phyloP scores from a whole-genome alignment of 257 asterid genomes.

The Cordia subcordata region DNA sequence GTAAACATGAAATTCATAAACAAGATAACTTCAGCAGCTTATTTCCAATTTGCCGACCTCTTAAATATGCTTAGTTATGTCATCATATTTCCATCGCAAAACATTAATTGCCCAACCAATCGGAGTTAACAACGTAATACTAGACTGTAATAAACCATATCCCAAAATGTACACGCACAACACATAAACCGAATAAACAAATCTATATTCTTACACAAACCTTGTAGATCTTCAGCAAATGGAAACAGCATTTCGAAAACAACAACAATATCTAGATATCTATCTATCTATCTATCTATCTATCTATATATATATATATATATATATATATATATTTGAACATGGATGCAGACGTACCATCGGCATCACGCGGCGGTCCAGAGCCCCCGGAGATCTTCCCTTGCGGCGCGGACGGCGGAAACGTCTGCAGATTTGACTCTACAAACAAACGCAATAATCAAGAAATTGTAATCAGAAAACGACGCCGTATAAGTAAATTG shows the following conservation, averaged over 20 bases:
- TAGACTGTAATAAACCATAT: too few relatives aligned
- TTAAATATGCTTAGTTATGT: too few relatives aligned
- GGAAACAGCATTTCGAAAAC: not conserved
- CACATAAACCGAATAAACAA: too few relatives aligned
- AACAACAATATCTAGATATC: not conserved
- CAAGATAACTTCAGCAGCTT: too few relatives aligned
- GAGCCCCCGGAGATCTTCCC: conserved; percentile 81
- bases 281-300: too few relatives aligned
- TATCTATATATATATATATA: conserved; percentile 6
- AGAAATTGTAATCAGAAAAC: not conserved
- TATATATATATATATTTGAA: not conserved
- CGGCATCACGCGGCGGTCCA: conserved; percentile 97
- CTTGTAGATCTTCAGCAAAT: not conserved
- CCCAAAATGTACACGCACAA: too few relatives aligned
- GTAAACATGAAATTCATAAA: too few relatives aligned
- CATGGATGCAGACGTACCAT: conserved; percentile 45
- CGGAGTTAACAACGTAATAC: too few relatives aligned
- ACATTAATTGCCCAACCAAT: too few relatives aligned
- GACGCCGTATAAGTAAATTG: not conserved
- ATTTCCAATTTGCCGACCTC: too few relatives aligned
- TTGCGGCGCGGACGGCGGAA: conserved; percentile 77
- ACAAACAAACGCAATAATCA: conserved; percentile 20
- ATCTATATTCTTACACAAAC: too few relatives aligned
- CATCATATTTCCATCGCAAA: too few relatives aligned
- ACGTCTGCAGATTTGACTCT: conserved; percentile 94